These are phyloP conservation scores for Ophiostoma sp. DNA, from an alignment of 2,329 filamentous ascomycete species.

Conservation along the genomic window DNA sequence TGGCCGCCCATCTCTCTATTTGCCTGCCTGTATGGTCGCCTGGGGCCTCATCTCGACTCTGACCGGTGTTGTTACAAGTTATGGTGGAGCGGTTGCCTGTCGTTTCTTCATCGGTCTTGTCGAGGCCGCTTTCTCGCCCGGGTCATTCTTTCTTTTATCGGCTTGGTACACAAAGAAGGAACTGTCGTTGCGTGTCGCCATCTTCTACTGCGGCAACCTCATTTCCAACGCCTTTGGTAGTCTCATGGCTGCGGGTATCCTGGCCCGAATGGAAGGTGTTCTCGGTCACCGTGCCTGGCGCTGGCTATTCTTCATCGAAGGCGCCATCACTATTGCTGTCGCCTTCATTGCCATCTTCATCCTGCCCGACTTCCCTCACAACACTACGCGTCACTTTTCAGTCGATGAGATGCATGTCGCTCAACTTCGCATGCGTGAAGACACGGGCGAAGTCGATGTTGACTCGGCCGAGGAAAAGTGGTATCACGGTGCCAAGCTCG, in stretches of 20 bases:
- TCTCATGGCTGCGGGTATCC: conserved; percentile 52
- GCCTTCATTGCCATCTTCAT: conserved; percentile 59
- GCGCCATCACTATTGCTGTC: conserved; percentile 57
- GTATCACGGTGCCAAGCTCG: conserved; percentile 54
- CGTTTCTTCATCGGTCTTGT: conserved; percentile 27
- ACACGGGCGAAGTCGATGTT: conserved; percentile 56
- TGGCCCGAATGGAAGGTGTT: conserved; percentile 56
- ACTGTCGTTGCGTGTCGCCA: conserved; percentile 28
- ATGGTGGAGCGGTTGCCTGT: conserved; percentile 28
- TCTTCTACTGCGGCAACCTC: conserved; percentile 25
- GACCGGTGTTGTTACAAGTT: conserved; percentile 4
- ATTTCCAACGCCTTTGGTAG: conserved; percentile 36
- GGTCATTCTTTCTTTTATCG: conserved; percentile 26
- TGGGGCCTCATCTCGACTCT: conserved; percentile 26
- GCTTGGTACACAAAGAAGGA: conserved; percentile 23
- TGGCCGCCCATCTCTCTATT: conserved; percentile 25
- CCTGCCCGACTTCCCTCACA: conserved; percentile 65
- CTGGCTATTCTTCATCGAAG: conserved; percentile 54
- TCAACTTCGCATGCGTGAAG: conserved; percentile 55
- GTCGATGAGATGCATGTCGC: conserved; percentile 57
- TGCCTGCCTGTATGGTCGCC: conserved; percentile 22
- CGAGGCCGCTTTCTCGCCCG: conserved; percentile 20
- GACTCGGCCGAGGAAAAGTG: conserved; percentile 48
- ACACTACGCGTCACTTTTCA: conserved; percentile 52
- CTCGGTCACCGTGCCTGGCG: conserved; percentile 48